Percentiles rank a stretch among this genome's conserved stretches.
phyloP scores from a whole-genome alignment of 1,284 basidiomycete genomes.

The Chiua sp. region DNA sequence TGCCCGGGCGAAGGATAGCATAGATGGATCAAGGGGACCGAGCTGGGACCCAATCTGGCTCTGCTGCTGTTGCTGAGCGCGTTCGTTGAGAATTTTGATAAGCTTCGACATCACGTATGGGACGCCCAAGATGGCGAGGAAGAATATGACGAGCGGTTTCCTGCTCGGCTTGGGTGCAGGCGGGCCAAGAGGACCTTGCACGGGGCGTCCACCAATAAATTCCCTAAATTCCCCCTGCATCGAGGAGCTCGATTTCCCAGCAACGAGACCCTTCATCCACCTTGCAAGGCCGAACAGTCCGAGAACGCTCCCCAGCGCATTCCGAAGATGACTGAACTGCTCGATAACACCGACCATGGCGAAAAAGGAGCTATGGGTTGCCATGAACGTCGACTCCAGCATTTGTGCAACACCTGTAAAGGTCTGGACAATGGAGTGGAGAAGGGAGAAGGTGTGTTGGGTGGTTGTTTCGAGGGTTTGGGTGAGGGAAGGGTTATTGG shows the following conservation, averaged over 20 bases:
- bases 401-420: constrained; percentile 98
- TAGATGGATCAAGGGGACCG: constrained; percentile 71
- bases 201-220: constrained; percentile 68
- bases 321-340: constrained; percentile 90
- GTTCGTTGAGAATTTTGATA: constrained; percentile 78
- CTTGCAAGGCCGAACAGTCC: constrained; percentile 90
- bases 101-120: constrained; percentile 96
- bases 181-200: constrained; percentile 55
- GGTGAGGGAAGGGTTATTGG: constrained; percentile 72
- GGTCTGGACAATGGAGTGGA: constrained; percentile 95
- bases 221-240: constrained; percentile 69
- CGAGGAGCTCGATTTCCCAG: constrained; percentile 49
- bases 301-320: constrained; percentile 93
- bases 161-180: constrained; percentile 68
- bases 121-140: constrained; percentile 94
- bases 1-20: constrained; percentile 88
- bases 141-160: constrained; percentile 94
- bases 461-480: constrained; percentile 91
- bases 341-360: constrained; percentile 99
- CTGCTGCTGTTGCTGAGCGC: constrained; percentile 55
- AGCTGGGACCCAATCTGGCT: constrained; percentile 44
- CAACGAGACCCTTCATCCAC: constrained; percentile 76
- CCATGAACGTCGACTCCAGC: constrained; percentile 98
- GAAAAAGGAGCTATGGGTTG: constrained; percentile 98
- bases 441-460: constrained; percentile 90